Evolutionary conservation across 108 stramenopile species (phyloP), one percentile per base, ranked within the genome.

Genomic region (Cyclotella choctawhatcheeana): DNA sequence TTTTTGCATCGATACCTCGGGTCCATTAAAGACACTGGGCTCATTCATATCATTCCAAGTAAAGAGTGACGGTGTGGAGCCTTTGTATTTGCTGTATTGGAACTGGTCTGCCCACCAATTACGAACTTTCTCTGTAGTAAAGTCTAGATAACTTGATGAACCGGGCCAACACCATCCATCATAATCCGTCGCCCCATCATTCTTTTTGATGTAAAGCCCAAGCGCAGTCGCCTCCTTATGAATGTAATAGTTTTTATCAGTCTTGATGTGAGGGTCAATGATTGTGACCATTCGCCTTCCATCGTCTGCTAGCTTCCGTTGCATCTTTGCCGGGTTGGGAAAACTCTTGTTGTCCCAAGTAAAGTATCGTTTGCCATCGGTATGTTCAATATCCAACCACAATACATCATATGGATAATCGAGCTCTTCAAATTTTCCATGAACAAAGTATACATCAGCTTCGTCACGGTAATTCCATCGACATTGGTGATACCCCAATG

Each of bases 101-200:
- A 99, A 99, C 60, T 93, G 97, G 20, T 93, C 89, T 3, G 97
- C 97, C 98, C 98, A 99, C 97, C 97, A 99, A 21, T 52, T 63
- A 8, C 99, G 92, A 27, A 99, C 99, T 27, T 86, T 71, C 58
- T 84, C 89, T 24, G 72, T 67, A 5, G 99, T 99, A 81, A 99
- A 99, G 84, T 99, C 99, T 20, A 98, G 90, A 81, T 99, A 99
- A n/a, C 97, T 97, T 2, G 96, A 97, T 22, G 85, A 84, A 5
- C 99, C 99, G 32, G 99, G 98, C 99, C 99, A 99, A 85, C 99
- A 99, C 98, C 98, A 99, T n/a, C 99, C 99, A 74, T 99, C 97
- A 67, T 85, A 99, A 64, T 99, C 98, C 59, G 92, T 94, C 12
- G 58, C 62, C 21, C 97, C 97, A 74, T 85, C 77, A 51, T 86